Evolutionary conservation across 345 rosid genomes (phyloP).

Genomic region (Noccaea bulbosa): DNA sequence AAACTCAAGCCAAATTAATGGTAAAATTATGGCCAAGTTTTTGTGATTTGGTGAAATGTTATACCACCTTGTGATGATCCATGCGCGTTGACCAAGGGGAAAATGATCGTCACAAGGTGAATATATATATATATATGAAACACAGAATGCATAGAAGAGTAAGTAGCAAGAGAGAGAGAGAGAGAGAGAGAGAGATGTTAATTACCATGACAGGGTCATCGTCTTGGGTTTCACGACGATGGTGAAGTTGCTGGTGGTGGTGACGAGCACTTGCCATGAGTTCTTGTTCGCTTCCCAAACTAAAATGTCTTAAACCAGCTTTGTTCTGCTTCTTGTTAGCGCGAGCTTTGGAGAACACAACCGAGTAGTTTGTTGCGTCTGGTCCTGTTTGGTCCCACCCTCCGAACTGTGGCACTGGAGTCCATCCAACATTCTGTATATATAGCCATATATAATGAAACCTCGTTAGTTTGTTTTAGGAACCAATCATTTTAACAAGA

Average conservation of each 20-base stretch:
- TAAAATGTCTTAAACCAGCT: conserved; percentile 48
- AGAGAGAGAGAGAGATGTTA: conserved; percentile 20
- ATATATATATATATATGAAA: conserved; percentile 15
- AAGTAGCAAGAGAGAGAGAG: neutral
- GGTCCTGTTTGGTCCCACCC: conserved; percentile 66
- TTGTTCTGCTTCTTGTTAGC: conserved; percentile 69
- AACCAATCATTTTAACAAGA: neutral
- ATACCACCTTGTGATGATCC: conserved; percentile 45
- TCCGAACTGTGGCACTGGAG: conserved; percentile 78
- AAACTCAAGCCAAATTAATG: no score
- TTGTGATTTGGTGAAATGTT: conserved; percentile 1
- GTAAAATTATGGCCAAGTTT: no score
- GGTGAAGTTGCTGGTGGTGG: conserved; percentile 40
- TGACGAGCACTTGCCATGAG: conserved; percentile 40
- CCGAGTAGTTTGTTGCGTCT: conserved; percentile 60
- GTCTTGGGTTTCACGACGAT: conserved; percentile 35
- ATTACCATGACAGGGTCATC: conserved; percentile 59
- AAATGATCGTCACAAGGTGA: conserved; percentile 41
- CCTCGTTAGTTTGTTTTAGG: conserved; percentile 7
- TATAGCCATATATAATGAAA: neutral
- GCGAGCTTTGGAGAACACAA: conserved; percentile 69
- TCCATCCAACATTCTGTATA: conserved; percentile 52
- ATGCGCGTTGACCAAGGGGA: conserved; percentile 58
- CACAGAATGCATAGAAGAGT: conserved; percentile 15
- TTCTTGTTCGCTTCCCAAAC: conserved; percentile 63